These are phyloP conservation scores for Xerocomus spinulosus DNA, from an alignment of 768 basidiomycete genomes.

Conservation along the genomic window DNA sequence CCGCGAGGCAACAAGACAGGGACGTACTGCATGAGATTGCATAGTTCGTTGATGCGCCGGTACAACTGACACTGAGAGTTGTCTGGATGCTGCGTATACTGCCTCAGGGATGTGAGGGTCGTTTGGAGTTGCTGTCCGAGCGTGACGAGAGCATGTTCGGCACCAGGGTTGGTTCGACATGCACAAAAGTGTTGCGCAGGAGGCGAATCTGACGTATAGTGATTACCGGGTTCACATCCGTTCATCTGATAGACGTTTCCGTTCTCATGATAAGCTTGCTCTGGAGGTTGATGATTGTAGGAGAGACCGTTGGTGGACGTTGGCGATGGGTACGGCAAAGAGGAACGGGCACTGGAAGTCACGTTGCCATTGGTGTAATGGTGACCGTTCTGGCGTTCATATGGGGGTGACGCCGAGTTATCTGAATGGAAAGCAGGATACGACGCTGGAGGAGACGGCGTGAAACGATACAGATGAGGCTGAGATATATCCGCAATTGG, in stretches of 20 bases:
- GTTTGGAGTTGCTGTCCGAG: slow-evolving; percentile 61
- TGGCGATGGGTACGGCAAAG: slow-evolving; percentile 33
- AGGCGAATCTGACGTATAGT: slow-evolving; percentile 30
- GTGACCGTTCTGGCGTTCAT: slow-evolving; percentile 33
- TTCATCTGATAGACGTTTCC: slow-evolving; percentile 35
- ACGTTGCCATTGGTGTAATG: slow-evolving; percentile 31
- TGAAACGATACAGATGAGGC: slow-evolving; percentile 64
- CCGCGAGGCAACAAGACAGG: slow-evolving; percentile 28
- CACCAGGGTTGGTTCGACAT: slow-evolving; percentile 60
- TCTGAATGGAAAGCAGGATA: slow-evolving; percentile 52
- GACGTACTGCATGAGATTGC: slow-evolving; percentile 63
- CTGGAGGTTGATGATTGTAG: slow-evolving; percentile 31
- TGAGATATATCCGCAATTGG: slow-evolving; percentile 44
- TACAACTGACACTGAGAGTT: slow-evolving; percentile 52
- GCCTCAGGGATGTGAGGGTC: slow-evolving; percentile 52
- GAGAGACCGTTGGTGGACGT: slow-evolving; percentile 32
- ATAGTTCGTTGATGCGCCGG: slow-evolving; percentile 57
- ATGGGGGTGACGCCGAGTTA: slow-evolving; percentile 32
- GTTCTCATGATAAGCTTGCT: slow-evolving; percentile 33
- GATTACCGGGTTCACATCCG: slow-evolving; percentile 30
- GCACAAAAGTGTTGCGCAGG: slow-evolving; percentile 45
- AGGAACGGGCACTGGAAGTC: slow-evolving; percentile 24
- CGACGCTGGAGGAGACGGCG: slow-evolving; percentile 54
- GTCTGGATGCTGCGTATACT: slow-evolving; percentile 55
- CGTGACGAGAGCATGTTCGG: slow-evolving; percentile 53